Conservation (phyloP, 441 rosid genomes). For the Manihot esculenta region DNA sequence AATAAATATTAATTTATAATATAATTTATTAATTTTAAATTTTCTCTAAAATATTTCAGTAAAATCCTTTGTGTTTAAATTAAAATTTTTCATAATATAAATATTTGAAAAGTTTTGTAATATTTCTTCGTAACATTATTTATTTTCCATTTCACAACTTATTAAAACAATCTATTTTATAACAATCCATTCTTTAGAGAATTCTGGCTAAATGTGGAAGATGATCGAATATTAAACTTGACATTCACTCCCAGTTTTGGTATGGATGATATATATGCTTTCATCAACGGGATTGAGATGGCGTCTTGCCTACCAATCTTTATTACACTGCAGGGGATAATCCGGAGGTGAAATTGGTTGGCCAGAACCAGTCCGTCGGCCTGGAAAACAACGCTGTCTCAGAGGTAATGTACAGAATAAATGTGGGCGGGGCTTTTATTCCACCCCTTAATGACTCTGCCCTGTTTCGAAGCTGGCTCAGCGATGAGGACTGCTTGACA, state of each 20-base stretch:
- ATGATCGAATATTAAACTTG: conserved; percentile 15
- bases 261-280: conserved; percentile 30
- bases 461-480: conserved; percentile 44
- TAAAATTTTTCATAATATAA: too few species aligned
- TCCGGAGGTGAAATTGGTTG: not conserved
- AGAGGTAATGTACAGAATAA: conserved; percentile 33
- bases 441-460: not conserved
- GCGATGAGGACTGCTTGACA: conserved; percentile 16
- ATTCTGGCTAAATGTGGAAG: conserved; percentile 28
- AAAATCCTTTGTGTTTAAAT: too few species aligned
- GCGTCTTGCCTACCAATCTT: conserved; percentile 37
- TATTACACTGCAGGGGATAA: conserved; percentile 19
- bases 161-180: too few species aligned
- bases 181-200: conserved; percentile 25
- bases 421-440: conserved; percentile 30
- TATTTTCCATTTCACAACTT: too few species aligned
- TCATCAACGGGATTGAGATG: conserved; percentile 54
- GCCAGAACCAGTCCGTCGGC: rapidly evolving
- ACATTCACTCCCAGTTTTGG: conserved; percentile 29
- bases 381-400: conserved; percentile 22
- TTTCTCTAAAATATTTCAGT: too few species aligned
- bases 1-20: too few species aligned
- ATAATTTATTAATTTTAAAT: too few species aligned
- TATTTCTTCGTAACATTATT: too few species aligned
- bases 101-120: too few species aligned